A percentile compares a stretch with the other conserved stretches of the same genome.
phyloP scores from a whole-genome alignment of 306 rosid species.

The Astragalus membranaceus region DNA sequence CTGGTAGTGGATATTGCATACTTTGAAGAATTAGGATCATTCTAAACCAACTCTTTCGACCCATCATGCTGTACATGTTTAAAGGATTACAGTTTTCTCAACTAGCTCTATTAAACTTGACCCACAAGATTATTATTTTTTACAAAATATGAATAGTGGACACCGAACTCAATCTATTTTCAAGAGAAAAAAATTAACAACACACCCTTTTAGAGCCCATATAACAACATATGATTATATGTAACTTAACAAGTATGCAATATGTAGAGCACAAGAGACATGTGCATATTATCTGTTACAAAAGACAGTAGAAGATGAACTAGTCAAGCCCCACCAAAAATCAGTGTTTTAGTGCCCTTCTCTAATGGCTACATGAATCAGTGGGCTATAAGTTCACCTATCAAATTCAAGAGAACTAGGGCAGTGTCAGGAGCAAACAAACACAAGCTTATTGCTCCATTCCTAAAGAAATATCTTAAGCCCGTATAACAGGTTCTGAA shows the following conservation, averaged over 20 bases:
- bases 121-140: not conserved
- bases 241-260: not conserved
- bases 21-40: conserved; percentile 46
- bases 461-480: not conserved
- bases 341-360: conserved; percentile 26
- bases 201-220: conserved; percentile 86
- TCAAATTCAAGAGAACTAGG: conserved; percentile 12
- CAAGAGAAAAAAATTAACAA: conserved; percentile 82
- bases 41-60: conserved; percentile 82
- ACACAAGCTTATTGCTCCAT: not conserved
- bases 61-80: conserved; percentile 82
- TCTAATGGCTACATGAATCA: not conserved
- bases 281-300: conserved; percentile 63
- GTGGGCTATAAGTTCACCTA: conserved; percentile 26
- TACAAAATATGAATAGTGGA: conserved; percentile 19
- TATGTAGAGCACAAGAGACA: conserved; percentile 33
- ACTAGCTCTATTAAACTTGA: conserved; percentile 20
- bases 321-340: conserved; percentile 42
- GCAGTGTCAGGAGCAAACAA: conserved; percentile 20
- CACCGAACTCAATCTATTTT: conserved; percentile 35
- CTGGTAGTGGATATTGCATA: conserved; percentile 58
- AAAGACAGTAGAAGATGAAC: conserved; percentile 54
- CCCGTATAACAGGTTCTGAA: not conserved
- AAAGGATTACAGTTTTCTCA: conserved; percentile 19
- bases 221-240: not conserved